These are phyloP conservation scores for Macadamia integrifolia DNA, from an alignment of 164 flowering plant genomes.

Conservation along the genomic window DNA sequence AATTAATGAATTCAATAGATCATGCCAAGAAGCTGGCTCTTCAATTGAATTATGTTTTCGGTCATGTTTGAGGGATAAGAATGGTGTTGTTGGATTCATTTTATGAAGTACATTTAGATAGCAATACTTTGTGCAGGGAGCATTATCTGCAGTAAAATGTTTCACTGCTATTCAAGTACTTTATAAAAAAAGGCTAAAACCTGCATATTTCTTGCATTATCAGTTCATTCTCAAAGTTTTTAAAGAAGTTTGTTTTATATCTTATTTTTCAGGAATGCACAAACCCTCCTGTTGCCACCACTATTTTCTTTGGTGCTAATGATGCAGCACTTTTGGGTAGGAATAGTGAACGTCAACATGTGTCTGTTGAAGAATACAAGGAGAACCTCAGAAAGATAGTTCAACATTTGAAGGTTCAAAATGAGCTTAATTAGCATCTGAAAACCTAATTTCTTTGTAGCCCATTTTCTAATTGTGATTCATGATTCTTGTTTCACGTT, in stretches of 20 bases:
- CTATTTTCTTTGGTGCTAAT: slow-evolving; percentile 94
- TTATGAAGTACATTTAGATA: too few relatives aligned
- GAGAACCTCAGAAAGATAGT: slow-evolving; percentile 67
- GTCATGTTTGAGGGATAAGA: too few relatives aligned
- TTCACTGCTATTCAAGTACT: too few relatives aligned
- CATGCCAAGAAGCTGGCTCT: background rate
- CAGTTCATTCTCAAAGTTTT: background rate
- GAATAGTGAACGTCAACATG: slow-evolving; percentile 63
- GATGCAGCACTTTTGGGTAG: slow-evolving; percentile 83
- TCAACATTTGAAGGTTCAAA: slow-evolving; percentile 66
- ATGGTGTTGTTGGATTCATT: too few relatives aligned
- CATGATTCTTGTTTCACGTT: too few relatives aligned
- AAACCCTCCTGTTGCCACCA: slow-evolving; percentile 58
- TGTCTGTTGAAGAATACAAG: slow-evolving; percentile 77
- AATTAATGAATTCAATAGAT: background rate
- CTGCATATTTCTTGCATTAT: too few relatives aligned
- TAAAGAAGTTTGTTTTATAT: background rate
- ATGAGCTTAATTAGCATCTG: background rate
- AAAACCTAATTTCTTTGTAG: background rate
- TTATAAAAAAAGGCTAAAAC: too few relatives aligned
- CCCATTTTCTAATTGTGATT: too few relatives aligned
- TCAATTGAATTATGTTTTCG: too few relatives aligned
- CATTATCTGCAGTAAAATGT: too few relatives aligned
- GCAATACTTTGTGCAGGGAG: too few relatives aligned
- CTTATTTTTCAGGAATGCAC: slow-evolving; percentile 29